Base-by-base conservation (phyloP, 345 rosid species). In the Streptanthus diversifolius region DNA sequence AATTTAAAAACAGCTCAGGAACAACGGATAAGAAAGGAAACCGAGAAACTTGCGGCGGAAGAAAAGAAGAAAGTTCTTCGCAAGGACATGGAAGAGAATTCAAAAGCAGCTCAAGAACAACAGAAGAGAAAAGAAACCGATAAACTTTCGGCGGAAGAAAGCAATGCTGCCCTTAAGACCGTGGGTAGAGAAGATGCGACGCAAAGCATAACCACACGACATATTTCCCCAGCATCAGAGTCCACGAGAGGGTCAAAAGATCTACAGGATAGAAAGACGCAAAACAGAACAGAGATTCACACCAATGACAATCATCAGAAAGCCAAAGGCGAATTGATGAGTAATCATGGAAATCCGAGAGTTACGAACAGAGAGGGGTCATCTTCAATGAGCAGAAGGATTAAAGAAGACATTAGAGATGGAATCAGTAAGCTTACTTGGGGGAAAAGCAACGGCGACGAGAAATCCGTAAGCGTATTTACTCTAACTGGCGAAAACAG, bases 401-500 rank as follows among this genome's bases (percentile, higher is more conserved):
- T 77, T 45, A 68, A 86, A 63, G 90, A 88, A 72, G 92, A 95
- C 45, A 41, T 85, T 19, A 82, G 78, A 12, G 86, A 84, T 80
- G 82, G 88, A 27, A 79, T 86, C 43, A 83, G 82, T 36, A 81
- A 81, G 81, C 83, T 92, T 66, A 65, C 81, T 27, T 51, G 76
- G 56, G 87, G 77, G 60, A 73, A 66, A 47, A 54, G 75, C 71
- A 80, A 86, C 77, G 53, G 36, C 2, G 84, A 77, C 35, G 87
- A 83, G 61, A 80, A 80, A 74, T 68, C 77, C 1, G 81, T 78
- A 12, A 77, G 81, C 45, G 70, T 87, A 29, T 61, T 82, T 33
- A 90, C 97, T 11, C 65, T 92, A 41, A 87, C 97, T 3, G 98
- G 98, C 13, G 98, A 95, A 77, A 92, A 90, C 81, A 86, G 68